Evolutionary conservation across 2,329 filamentous ascomycete genomes (phyloP).

Genomic region (Claviceps digitariae): DNA sequence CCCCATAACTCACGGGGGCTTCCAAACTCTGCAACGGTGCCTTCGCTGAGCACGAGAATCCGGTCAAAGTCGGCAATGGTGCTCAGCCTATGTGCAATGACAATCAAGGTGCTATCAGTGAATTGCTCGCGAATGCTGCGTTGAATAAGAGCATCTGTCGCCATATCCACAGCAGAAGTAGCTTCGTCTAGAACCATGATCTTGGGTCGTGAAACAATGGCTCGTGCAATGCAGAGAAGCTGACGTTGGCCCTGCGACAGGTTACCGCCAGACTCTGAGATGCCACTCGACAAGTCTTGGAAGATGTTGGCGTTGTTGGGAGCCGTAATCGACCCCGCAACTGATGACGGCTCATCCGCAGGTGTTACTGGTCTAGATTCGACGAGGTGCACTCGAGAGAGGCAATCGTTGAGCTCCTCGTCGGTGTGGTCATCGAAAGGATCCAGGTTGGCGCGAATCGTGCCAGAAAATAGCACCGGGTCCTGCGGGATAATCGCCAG

Average conservation of each 20-base stretch:
- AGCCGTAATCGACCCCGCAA: conserved; percentile 17
- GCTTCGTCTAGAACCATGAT: conserved; percentile 74
- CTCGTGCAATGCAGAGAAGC: conserved; percentile 59
- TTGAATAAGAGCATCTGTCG: conserved; percentile 62
- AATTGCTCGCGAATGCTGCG: conserved; percentile 61
- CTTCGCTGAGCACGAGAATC: conserved; percentile 58
- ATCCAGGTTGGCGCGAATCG: conserved; percentile 63
- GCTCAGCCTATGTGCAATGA: conserved; percentile 63
- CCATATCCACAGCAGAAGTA: conserved; percentile 66
- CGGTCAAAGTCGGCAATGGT: conserved; percentile 67
- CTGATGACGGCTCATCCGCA: conserved; percentile 23
- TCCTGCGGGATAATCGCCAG: conserved; percentile 72
- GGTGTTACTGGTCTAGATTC: conserved; percentile 27
- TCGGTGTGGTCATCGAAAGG: conserved; percentile 61
- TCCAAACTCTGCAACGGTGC: conserved; percentile 54
- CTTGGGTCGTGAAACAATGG: conserved; percentile 57
- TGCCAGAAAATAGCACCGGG: conserved; percentile 70
- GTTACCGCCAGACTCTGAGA: conserved; percentile 61
- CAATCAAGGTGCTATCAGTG: conserved; percentile 51
- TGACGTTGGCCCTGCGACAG: conserved; percentile 66
- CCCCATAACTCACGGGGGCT: conserved; percentile 48
- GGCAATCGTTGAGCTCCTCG: conserved; percentile 52
- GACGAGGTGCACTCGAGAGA: conserved; percentile 58
- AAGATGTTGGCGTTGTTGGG: conserved; percentile 52
- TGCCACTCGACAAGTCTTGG: conserved; percentile 43